phyloP scores from a whole-genome alignment of 2,329 filamentous ascomycete species.

The Penicillium rolfsii region DNA sequence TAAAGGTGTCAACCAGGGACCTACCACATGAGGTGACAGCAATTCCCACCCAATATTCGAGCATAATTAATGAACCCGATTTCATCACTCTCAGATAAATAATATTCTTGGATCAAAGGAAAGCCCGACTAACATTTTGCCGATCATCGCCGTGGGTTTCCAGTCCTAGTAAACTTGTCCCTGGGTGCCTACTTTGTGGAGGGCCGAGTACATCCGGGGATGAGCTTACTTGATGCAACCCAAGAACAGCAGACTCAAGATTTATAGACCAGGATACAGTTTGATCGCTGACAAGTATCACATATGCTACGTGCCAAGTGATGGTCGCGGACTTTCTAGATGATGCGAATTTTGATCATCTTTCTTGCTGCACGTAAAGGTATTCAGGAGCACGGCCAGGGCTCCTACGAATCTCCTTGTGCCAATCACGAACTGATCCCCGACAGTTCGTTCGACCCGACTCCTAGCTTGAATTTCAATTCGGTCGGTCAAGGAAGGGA shows the following conservation, averaged over 20 bases:
- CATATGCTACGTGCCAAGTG: background rate
- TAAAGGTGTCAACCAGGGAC: no score
- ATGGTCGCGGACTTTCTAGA: background rate
- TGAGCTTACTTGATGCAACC: background rate
- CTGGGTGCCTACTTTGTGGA: no score
- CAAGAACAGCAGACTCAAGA: background rate
- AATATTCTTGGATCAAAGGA: background rate
- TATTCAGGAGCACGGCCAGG: background rate
- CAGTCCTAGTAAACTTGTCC: background rate
- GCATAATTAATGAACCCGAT: background rate
- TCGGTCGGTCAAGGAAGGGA: background rate
- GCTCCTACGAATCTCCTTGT: background rate
- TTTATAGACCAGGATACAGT: background rate
- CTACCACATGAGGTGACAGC: background rate
- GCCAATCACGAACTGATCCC: background rate
- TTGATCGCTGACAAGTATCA: background rate
- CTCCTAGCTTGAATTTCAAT: background rate
- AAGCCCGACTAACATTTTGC: background rate
- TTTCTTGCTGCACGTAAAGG: background rate
- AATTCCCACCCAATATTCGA: background rate
- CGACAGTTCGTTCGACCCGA: background rate
- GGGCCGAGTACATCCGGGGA: background rate
- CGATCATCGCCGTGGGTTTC: background rate
- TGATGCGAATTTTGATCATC: background rate
- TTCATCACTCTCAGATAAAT: background rate